phyloP scores from a whole-genome alignment of 106 monocot genomes.

The Allium fistulosum region DNA sequence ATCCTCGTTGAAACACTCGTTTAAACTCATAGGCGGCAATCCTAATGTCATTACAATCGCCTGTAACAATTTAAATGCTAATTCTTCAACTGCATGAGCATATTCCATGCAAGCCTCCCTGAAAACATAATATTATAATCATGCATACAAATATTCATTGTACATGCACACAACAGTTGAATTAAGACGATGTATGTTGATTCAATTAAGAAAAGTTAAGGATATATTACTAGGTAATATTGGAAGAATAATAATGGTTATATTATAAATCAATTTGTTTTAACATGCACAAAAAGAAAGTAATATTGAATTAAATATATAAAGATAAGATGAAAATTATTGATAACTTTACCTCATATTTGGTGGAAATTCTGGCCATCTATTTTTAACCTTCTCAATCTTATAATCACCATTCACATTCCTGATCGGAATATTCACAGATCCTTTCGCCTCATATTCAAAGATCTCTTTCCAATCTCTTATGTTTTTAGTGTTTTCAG shows the following conservation, averaged over 20 bases:
- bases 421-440: background rate
- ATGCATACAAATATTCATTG: background rate
- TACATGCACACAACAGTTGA: background rate
- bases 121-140: background rate
- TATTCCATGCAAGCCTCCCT: constrained; percentile 44
- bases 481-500: constrained; percentile 51
- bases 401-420: background rate
- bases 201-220: background rate
- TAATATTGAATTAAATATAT: too few relatives aligned
- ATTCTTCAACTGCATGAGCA: constrained; percentile 19
- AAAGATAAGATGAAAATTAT: too few relatives aligned
- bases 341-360: constrained; percentile 25
- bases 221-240: background rate
- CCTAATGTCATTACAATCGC: constrained; percentile 37
- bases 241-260: background rate
- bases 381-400: constrained; percentile 17
- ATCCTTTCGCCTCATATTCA: constrained; percentile 21
- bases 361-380: constrained; percentile 42
- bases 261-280: background rate
- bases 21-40: constrained; percentile 30
- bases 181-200: background rate
- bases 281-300: too few relatives aligned
- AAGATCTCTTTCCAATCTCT: constrained; percentile 62
- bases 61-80: constrained; percentile 42
- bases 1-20: constrained; percentile 35